Conservation (phyloP, 352 stramenopile genomes). For the Peronospora belbahrii region DNA sequence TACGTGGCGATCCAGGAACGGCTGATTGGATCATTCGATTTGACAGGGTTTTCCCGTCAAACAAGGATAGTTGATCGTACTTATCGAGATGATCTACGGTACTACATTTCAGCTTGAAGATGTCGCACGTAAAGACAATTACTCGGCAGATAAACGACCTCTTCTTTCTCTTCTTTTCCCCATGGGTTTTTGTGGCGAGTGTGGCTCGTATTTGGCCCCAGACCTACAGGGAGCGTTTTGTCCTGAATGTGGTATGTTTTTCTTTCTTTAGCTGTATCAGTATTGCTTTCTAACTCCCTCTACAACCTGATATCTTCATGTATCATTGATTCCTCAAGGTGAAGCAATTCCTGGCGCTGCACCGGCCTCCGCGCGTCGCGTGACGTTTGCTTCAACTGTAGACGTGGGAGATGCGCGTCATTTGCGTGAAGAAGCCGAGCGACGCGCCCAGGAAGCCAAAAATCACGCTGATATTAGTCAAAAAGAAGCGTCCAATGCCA, state of each 20-base stretch:
- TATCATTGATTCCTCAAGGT: conserved; percentile 11
- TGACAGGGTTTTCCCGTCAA: not conserved
- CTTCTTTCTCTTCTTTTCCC: not conserved
- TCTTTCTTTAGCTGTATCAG: not conserved
- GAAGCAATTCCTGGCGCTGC: conserved; percentile 19
- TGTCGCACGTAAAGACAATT: conserved; percentile 7
- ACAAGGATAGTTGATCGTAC: conserved; percentile 3
- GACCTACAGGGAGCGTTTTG: conserved; percentile 62
- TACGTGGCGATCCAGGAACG: conserved; percentile 16
- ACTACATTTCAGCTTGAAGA: not conserved
- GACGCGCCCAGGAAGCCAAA: conserved; percentile 31
- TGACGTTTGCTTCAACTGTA: conserved; percentile 12
- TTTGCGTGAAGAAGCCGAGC: conserved; percentile 46
- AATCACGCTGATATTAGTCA: conserved; percentile 34
- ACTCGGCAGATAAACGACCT: not conserved
- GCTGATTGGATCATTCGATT: not conserved
- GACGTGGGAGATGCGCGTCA: conserved; percentile 23
- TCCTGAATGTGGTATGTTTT: conserved; percentile 60
- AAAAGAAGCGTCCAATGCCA: conserved; percentile 35
- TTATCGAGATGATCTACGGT: not conserved
- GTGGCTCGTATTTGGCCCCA: conserved; percentile 48
- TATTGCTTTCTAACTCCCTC: not conserved
- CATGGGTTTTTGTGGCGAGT: conserved; percentile 84
- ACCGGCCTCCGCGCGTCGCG: conserved; percentile 9
- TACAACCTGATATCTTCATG: not conserved